Evolutionary conservation across 176 grass and related monocot species (phyloP).

Genomic region (Musa itinerans): DNA sequence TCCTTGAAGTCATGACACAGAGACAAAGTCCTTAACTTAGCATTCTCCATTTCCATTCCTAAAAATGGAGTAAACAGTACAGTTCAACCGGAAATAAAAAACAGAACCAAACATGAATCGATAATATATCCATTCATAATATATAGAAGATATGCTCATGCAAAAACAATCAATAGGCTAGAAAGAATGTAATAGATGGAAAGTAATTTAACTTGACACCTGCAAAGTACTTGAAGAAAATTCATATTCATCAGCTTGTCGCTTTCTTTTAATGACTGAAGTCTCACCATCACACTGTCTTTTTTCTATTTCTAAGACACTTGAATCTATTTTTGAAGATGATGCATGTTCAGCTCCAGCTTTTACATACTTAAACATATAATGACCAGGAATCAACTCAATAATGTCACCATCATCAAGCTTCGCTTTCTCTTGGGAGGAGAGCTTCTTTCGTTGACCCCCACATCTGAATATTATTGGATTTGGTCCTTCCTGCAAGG

Average conservation of each 20-base stretch:
- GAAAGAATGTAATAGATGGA: background rate
- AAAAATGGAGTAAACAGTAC: background rate
- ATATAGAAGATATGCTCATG: background rate
- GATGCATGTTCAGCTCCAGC: conserved; percentile 24
- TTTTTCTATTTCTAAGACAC: conserved; percentile 48
- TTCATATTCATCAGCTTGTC: conserved; percentile 60
- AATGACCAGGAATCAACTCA: conserved; percentile 68
- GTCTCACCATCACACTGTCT: conserved; percentile 38
- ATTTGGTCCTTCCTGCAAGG: conserved; percentile 74
- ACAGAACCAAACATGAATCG: background rate
- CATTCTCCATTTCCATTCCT: background rate
- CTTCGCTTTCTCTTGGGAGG: conserved; percentile 43
- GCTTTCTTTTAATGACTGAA: conserved; percentile 39
- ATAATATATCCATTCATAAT: background rate
- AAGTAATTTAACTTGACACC: conserved; percentile 19
- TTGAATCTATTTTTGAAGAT: conserved; percentile 16
- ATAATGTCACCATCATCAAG: conserved; percentile 63
- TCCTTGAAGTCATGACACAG: background rate
- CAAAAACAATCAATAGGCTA: background rate
- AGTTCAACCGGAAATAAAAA: no score
- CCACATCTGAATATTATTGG: conserved; percentile 50
- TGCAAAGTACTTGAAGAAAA: conserved; percentile 52
- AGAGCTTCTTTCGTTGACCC: conserved; percentile 59
- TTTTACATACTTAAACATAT: conserved; percentile 48
- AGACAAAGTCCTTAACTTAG: background rate